Base-by-base conservation (phyloP, 106 monocot species). In the Apostasia shenzhenica region DNA sequence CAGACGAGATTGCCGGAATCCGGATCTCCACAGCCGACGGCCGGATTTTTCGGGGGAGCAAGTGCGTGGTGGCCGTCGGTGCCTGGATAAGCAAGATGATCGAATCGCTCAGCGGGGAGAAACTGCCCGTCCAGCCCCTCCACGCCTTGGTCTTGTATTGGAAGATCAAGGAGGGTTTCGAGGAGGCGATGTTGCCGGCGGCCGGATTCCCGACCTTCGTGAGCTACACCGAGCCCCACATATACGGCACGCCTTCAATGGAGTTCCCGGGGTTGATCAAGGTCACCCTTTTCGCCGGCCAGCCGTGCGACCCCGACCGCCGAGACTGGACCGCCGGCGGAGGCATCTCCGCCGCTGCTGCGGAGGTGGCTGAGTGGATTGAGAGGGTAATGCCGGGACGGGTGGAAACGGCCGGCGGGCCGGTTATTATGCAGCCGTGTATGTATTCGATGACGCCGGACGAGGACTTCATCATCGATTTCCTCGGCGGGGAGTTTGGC, bases 401-500 rank as follows among this genome's bases (percentile, higher is more conserved):
- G 50, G 78, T 94, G 6, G 92, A 89, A 68, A 40, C 69, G 3
- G 77, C 72, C 9, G 58, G 62, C 4, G 67, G 55, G 59, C 89
- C 95, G 59, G 84, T 87, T 52, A 67, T 79, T 63, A 67, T 53
- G 50, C 95, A 97, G 75, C 56, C 82, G 11, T 97, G 95, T 60
- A 89, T 97, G 95, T 92, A 87, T 66, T 92, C 95, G 54, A 89
- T 92, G 89, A 97, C 89, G 0, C 84, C 95, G 2, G 95, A 97
- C 79, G 80, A 59, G 47, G 95, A 97, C 67, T 97, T 67, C 70
- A 70, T 92, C 41, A 60, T 97, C 38, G 92, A 92, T 64, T 92
- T 84, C 68, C 53, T 89, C 2, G 92, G 92, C 12, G 92, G 92
- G 43, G 84, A 84, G 80, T 74, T 95, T 26, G 91, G 86, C 55